Base-by-base conservation (phyloP, 1,284 basidiomycete species). In the Trametes pubescens region DNA sequence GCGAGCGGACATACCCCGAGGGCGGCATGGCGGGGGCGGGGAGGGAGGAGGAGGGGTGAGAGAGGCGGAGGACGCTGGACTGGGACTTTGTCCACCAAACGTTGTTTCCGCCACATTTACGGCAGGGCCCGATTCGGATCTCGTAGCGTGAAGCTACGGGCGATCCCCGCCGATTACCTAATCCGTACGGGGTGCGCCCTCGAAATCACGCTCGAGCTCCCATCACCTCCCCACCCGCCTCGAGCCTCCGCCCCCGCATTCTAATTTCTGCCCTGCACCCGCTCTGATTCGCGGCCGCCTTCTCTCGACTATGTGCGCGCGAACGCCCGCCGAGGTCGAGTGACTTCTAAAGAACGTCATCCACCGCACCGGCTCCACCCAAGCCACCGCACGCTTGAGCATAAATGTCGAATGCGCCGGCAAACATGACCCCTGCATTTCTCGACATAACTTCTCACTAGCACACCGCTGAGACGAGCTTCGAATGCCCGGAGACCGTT, bases 101-200 rank as follows among this genome's bases (percentile, higher is more conserved):
- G 71, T 72, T 70, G 69, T 67, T 65, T 66, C 72, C 72, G 68
- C 71, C 74, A 71, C 70, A 72, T 70, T 74, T 73, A 71, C 73
- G 68, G 70, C 72, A 71, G 32, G 44, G 59, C 74, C 74, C 73
- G 72, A 74, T 74, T 29, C 9, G 37, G 59, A 76, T 76, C 75
- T 76, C 64, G 64, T 75, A 75, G 74, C 74, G 61, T 74, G 71
- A 72, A 68, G 69, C 69, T 69, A 68, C 65, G 67, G 66, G 51
- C 59, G 68, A 69, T 70, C 69, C 64, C 60, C 66, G 63, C 66
- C 59, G 57, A 65, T 68, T 68, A 68, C 66, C 64, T 63, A 66
- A 60, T 61, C 35, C n/a, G 57, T 48, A 48, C 22, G 40, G 53
- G 51, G 51, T 24, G 14, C 26, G 43, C 24, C 10, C 53, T 46